Conservation (phyloP, 129 eudicot genomes). For the Ambrosia artemisiifolia region DNA sequence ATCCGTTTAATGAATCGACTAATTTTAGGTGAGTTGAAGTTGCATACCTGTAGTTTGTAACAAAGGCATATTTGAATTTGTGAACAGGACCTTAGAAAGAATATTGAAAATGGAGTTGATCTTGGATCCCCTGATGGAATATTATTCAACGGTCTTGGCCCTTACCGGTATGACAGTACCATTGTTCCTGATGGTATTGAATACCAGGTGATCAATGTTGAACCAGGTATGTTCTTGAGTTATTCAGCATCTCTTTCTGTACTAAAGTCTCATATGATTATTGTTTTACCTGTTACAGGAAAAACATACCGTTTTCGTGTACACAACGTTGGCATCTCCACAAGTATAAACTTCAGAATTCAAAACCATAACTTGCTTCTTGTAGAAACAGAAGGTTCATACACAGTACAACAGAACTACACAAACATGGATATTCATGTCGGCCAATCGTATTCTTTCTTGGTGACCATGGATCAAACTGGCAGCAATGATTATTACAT, state of each 20-base stretch:
- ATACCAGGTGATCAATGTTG: conserved; percentile 68
- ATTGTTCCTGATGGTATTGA: conserved; percentile 57
- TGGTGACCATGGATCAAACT: conserved; percentile 91
- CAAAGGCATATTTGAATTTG: conserved; percentile 9
- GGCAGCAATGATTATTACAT: conserved; percentile 82
- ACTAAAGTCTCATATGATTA: not conserved
- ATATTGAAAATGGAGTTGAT: conserved; percentile 58
- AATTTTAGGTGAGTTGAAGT: not conserved
- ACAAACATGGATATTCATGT: conserved; percentile 97
- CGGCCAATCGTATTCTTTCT: conserved; percentile 95
- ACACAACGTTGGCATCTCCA: conserved; percentile 81
- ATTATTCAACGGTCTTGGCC: conserved; percentile 83
- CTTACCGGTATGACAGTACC: conserved; percentile 66
- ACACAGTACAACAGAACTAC: conserved; percentile 89
- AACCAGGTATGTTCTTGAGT: conserved; percentile 61
- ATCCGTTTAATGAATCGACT: not conserved
- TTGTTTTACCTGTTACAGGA: conserved; percentile 47
- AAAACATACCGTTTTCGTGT: conserved; percentile 89
- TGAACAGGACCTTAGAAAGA: conserved; percentile 73
- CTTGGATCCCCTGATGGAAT: conserved; percentile 93
- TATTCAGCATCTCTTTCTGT: no score
- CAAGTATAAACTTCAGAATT: conserved; percentile 92
- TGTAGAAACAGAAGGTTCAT: conserved; percentile 97
- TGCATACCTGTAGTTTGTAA: not conserved
- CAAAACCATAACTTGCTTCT: conserved; percentile 91